Evolutionary conservation across 148 eudicot species (phyloP).

Genomic region (Rhododendron griersonianum): DNA sequence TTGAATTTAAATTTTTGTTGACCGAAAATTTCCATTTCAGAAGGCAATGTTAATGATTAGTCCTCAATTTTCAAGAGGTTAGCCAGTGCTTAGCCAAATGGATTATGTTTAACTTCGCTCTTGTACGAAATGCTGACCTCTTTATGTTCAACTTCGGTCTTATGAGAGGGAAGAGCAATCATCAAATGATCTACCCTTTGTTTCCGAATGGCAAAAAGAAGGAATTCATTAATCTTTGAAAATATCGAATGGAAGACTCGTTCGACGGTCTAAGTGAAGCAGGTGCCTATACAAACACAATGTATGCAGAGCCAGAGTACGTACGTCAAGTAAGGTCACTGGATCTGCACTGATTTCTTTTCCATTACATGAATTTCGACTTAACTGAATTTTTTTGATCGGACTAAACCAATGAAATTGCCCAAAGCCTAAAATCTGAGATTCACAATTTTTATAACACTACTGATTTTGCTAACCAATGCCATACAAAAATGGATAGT

Average conservation of each 20-base stretch:
- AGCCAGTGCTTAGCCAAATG: neutral
- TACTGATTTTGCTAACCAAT: too few relatives aligned
- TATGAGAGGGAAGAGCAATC: neutral
- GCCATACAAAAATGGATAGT: too few relatives aligned
- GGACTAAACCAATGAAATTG: too few relatives aligned
- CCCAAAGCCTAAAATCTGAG: too few relatives aligned
- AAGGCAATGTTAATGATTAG: neutral
- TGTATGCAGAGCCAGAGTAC: too few relatives aligned
- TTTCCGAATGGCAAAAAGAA: too few relatives aligned
- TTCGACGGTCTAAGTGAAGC: neutral
- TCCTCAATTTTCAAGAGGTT: neutral
- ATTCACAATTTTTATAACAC: too few relatives aligned
- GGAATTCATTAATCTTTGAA: too few relatives aligned
- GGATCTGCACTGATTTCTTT: neutral
- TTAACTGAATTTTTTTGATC: too few relatives aligned
- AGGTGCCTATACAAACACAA: neutral
- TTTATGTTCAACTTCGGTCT: neutral
- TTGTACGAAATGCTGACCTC: neutral
- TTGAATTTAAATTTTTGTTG: neutral
- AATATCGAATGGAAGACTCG: too few relatives aligned
- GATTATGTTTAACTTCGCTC: neutral
- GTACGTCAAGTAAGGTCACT: neutral
- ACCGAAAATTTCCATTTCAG: neutral
- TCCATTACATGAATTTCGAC: too few relatives aligned
- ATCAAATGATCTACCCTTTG: too few relatives aligned